Evolutionary conservation across 108 stramenopile genomes (phyloP).

Genomic region (Nannochloropsis oceanica): DNA sequence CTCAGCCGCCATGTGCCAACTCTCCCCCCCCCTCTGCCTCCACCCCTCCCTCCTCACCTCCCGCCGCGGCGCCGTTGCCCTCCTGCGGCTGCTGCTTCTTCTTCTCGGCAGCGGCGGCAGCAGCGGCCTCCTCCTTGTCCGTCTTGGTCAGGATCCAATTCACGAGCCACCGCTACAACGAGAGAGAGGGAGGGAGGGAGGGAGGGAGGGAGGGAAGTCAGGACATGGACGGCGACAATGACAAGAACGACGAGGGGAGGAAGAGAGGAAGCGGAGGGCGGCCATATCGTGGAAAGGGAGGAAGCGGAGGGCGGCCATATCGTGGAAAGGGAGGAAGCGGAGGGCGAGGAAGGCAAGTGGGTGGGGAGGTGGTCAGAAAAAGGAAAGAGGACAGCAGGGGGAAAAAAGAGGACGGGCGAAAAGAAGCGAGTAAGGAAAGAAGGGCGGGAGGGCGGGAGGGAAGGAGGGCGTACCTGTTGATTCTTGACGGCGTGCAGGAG

Average conservation of each 20-base stretch:
- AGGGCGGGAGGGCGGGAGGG: too few relatives aligned
- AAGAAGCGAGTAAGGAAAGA: too few relatives aligned
- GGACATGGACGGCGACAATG: neutral
- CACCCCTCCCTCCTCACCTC: neutral
- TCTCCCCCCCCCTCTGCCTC: neutral
- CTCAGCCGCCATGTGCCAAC: neutral
- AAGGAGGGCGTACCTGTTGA: neutral
- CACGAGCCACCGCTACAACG: neutral
- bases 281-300: too few relatives aligned
- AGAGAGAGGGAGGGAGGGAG: neutral
- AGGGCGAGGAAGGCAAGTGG: too few relatives aligned
- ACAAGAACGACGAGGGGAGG: neutral
- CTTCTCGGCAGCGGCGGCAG: neutral
- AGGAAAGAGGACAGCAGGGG: too few relatives aligned
- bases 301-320: too few relatives aligned
- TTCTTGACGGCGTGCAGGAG: neutral
- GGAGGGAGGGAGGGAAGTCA: neutral
- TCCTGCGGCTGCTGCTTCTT: neutral
- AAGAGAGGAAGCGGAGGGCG: neutral
- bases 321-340: too few relatives aligned
- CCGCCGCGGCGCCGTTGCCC: neutral
- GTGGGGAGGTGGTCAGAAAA: too few relatives aligned
- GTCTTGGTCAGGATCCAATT: neutral
- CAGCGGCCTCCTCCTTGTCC: neutral
- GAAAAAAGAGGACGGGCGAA: too few relatives aligned